Evolutionary conservation across 148 eudicot genomes (phyloP), one percentile per base, ranked within the genome.

Genomic region (Diospyros lotus): DNA sequence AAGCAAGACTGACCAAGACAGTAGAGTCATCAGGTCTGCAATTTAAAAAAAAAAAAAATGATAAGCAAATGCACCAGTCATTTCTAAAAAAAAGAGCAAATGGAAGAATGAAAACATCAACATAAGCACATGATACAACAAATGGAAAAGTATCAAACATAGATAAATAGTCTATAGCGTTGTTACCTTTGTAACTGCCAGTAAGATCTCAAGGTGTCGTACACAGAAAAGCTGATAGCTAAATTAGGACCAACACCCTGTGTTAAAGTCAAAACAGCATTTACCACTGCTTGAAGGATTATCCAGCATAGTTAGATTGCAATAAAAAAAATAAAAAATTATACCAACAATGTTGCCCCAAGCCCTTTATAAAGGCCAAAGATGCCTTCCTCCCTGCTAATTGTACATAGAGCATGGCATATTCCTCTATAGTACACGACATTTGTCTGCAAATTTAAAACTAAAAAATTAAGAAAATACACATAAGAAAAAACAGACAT

Each of bases 171-270:
- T 58, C 51, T 43, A 43, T 52, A 64, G 51, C 48, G 42, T 67
- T 38, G 72, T 72, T 77, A 95, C 99, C 97, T 90, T 38, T 85
- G 85, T 28, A 72, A 70, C 42, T 85, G 84, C 99, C 97, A 92
- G 41, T 88, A 88, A 72, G 91, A 83, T 86, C 90, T 88, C 80
- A 83, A 77, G 58, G 94, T 95, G 66, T 95, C 97, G 76, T 95
- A 95, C 64, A 91, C 99, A 1, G 99, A 86, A 80, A 95, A 95
- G 82, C 94, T 95, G 72, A 95, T 92, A 6, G 99, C 99, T 75
- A 95, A 84, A 78, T 89, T 95, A 66, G 99, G 97, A 71, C 96
- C 99, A 74, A 95, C 99, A 78, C 99, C 93, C 99, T 95, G 84
- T 71, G 72, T 66, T 14, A 74, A 73, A 28, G 71, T 44, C 59